Evolutionary conservation across 2,329 filamentous ascomycete species (phyloP), one percentile per base, ranked within the genome.

Genomic region (Neospermospora avenae): DNA sequence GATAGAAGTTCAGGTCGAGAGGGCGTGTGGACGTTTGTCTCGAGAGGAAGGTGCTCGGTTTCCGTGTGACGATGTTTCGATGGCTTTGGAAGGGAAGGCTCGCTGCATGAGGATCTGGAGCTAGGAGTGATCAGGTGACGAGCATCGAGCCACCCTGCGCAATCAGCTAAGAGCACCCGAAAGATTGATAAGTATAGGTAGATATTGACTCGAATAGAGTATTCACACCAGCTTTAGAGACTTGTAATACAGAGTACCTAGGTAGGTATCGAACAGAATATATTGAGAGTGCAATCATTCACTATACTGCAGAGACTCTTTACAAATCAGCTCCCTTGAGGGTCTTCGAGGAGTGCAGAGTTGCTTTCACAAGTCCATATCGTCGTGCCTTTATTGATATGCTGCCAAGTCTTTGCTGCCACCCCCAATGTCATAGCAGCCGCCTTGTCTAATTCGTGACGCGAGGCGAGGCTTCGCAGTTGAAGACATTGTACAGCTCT

Each of bases 111-210:
- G 25, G 44, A 49, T 31, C 28, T 31, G 28, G 28, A 42, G 18
- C 45, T 54, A 39, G 34, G 22, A 25, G 16, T 8, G 16, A 20
- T 22, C 63, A 64, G 58, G 64, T 62, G 62, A 58, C 14, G 18
- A 7, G n/a, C 2, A 14, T 46, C 37, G 42, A 63, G 60, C 61
- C 60, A 61, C 58, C 57, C 57, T 59, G 54, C 62, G 62, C 56
- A 63, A 58, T 62, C 54, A 18, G 37, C 31, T 44, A 53, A 46
- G 35, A n/a, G 39, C 53, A 55, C 53, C 3, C 10, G n/a, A 35
- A 2, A 58, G 54, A 58, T 58, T 58, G 49, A 61, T 61, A 58
- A 13, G 14, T 20, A 45, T 6, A 16, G 14, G 18, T 20, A 42
- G n/a, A n/a, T n/a, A n/a, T n/a, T n/a, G n/a, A n/a, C n/a, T n/a